These are phyloP conservation scores for Trichoderma cornu-damae DNA, from an alignment of 2,329 filamentous ascomycete genomes.

Conservation along the genomic window DNA sequence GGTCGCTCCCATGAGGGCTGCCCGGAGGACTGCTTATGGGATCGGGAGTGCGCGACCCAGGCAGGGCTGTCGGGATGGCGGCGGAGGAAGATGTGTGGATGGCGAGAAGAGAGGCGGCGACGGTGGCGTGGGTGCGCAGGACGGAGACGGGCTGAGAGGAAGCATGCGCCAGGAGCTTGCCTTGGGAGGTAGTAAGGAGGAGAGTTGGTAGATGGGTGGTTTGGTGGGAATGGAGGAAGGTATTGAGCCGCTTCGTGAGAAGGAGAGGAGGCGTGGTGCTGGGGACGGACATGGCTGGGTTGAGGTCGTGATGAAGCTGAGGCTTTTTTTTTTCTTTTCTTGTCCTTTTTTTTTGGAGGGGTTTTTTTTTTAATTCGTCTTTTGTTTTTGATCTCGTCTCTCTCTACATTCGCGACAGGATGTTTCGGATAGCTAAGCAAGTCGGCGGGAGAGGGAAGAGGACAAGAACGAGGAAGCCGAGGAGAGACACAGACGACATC, in stretches of 20 bases:
- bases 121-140: slow-evolving; percentile 59
- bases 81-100: slow-evolving; percentile 48
- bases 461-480: not conserved
- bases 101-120: slow-evolving; percentile 57
- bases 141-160: slow-evolving; percentile 50
- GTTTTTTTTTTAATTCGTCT: not conserved
- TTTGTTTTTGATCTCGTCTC: not conserved
- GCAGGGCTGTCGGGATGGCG: slow-evolving; percentile 40
- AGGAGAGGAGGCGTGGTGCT: slow-evolving; percentile 51
- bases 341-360: too few species aligned
- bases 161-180: slow-evolving; percentile 60
- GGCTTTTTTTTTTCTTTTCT: not conserved
- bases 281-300: slow-evolving; percentile 32
- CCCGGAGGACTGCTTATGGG: slow-evolving; percentile 26
- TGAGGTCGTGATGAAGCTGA: not conserved
- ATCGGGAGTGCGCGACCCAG: slow-evolving; percentile 32
- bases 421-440: not conserved
- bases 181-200: slow-evolving; percentile 54
- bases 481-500: not conserved
- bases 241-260: slow-evolving; percentile 59
- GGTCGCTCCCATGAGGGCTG: slow-evolving; percentile 23
- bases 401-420: not conserved
- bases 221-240: slow-evolving; percentile 56
- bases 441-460: not conserved
- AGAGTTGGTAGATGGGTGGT: slow-evolving; percentile 54